phyloP scores from a whole-genome alignment of 352 stramenopile genomes.

The Phytophthora nicotianae region DNA sequence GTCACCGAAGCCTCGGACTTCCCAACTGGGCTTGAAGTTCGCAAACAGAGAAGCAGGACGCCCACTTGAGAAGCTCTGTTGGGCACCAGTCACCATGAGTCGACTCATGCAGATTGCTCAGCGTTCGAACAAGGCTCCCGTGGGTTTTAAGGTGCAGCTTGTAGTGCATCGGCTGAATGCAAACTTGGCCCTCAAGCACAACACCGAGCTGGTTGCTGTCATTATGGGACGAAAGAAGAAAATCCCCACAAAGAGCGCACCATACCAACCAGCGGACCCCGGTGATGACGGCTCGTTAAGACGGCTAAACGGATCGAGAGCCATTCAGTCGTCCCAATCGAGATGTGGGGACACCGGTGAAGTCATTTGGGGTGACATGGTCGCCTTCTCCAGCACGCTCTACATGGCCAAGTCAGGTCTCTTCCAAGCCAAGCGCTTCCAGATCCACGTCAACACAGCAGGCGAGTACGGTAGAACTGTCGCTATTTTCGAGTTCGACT shows the following conservation, averaged over 20 bases:
- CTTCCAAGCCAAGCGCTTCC: conserved; percentile 73
- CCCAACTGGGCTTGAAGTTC: conserved; percentile 27
- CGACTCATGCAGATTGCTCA: conserved; percentile 69
- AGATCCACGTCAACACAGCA: conserved; percentile 50
- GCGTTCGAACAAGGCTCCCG: conserved; percentile 60
- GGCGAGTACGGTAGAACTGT: conserved; percentile 60
- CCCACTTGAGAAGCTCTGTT: conserved; percentile 2
- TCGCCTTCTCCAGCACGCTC: conserved; percentile 76
- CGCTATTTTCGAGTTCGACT: conserved; percentile 70
- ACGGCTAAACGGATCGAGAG: conserved; percentile 30
- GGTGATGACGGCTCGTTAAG: conserved; percentile 34
- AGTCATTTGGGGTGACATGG: conserved; percentile 75
- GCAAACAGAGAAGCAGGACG: conserved; percentile 10
- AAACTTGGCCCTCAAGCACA: conserved; percentile 50
- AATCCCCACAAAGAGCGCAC: conserved; percentile 56
- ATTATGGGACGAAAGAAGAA: conserved; percentile 79
- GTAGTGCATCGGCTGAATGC: conserved; percentile 71
- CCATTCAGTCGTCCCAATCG: conserved; percentile 33
- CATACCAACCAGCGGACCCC: conserved; percentile 44
- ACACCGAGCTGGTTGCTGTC: conserved; percentile 60
- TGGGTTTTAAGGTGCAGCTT: conserved; percentile 75
- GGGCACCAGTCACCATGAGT: conserved; percentile 46
- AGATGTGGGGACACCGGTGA: conserved; percentile 45
- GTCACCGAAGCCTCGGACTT: conserved; percentile 16
- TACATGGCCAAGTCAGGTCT: conserved; percentile 78